These are phyloP conservation scores for Coniochaeta sp. DNA, from an alignment of 2,329 filamentous ascomycete species.

Conservation along the genomic window DNA sequence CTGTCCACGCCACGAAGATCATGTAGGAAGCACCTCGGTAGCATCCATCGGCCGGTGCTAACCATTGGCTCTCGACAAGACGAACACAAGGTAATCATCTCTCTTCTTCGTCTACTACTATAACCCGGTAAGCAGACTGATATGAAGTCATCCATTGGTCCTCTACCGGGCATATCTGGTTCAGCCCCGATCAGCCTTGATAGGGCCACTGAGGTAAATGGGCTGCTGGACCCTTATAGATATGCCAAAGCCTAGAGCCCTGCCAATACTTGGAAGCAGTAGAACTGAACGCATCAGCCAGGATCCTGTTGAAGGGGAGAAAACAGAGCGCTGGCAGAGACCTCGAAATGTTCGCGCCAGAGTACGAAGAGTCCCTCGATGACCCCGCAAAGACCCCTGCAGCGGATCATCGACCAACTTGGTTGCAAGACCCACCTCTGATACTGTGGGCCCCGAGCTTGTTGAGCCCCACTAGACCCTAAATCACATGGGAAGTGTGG, in stretches of 20 bases:
- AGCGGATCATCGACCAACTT: neutral
- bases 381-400: neutral
- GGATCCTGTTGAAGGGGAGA: neutral
- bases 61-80: too few relatives aligned
- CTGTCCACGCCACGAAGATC: too few relatives aligned
- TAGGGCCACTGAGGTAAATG: neutral
- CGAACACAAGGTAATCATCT: too few relatives aligned
- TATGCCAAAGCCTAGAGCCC: neutral
- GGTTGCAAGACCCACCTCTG: neutral
- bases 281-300: neutral
- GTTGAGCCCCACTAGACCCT: neutral
- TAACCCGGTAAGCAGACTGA: neutral
- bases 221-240: neutral
- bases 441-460: neutral
- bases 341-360: too few relatives aligned
- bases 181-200: neutral
- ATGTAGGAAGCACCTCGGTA: too few relatives aligned
- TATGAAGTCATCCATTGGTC: neutral
- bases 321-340: too few relatives aligned
- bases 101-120: too few relatives aligned
- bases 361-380: too few relatives aligned
- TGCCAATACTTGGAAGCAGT: neutral
- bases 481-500: neutral
- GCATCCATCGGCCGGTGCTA: too few relatives aligned
- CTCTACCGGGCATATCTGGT: neutral